Evolutionary conservation across 208 protist genomes (phyloP), one percentile per base, ranked within the genome.

Genomic region (Leishmania turanica): DNA sequence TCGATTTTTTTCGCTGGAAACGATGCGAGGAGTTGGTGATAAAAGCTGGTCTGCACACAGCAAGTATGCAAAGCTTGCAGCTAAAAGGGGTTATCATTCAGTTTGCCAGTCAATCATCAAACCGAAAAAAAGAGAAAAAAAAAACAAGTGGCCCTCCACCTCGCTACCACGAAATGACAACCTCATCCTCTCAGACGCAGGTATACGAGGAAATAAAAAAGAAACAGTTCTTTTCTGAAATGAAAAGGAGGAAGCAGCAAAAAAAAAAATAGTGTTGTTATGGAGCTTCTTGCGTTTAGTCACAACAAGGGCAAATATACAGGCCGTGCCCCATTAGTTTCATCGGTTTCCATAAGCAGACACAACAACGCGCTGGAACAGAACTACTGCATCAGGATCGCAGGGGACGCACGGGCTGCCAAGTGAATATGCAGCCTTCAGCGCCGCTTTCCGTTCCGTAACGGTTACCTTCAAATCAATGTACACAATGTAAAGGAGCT

Each of bases 401-500:
- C 82, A 91, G 1, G 83, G 80, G 1, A 74, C 1, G 69, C 83
- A 93, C 3, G 53, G 1, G 51, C 83, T 88, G 8, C 78, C 73
- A 51, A 92, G 88, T 1, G 87, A 85, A 40, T 90, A 88, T 7
- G 87, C 91, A 56, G 69, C 85, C 42, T 75, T 84, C 15, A 89
- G 40, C 34, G 87, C 86, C 24, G 66, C 76, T 31, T 79, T 80
- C 0, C 83, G 53, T 65, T 88, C 82, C 1, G 34, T 47, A 1
- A 49, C 78, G 8, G 84, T 71, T 4, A 86, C 51, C 47, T 85
- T 87, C 34, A 89, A 27, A 49, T 90, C 83, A 42, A 90, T 77
- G 64, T 90, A 91, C 0, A 82, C 88, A 69, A 93, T 89, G 45
- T 87, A 90, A n/a, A 92, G 53, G 3, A 56, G 56, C 78, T 91